Conservation (phyloP, 129 eudicot species). For the Escallonia herrerae region DNA sequence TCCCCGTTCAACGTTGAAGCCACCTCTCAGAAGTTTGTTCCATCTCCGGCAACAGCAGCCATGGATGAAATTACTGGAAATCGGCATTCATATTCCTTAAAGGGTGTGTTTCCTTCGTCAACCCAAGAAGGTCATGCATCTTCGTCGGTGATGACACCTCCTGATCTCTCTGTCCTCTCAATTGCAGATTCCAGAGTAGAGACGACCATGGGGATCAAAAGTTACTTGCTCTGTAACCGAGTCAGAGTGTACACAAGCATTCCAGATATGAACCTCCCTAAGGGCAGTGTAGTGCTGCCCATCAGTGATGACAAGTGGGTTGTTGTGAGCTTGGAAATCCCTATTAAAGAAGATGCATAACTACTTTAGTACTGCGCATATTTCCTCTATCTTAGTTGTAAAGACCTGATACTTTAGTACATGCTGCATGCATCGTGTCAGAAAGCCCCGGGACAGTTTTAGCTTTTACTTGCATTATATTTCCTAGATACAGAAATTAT, state of each 20-base stretch:
- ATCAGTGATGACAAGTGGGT: conserved; percentile 38
- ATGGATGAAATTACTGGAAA: neutral
- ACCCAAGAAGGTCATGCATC: neutral
- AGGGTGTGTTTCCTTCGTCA: neutral
- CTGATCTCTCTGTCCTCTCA: conserved; percentile 13
- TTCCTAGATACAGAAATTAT: no score
- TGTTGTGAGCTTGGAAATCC: conserved; percentile 40
- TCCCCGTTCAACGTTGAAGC: neutral
- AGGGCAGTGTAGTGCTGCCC: conserved; percentile 37
- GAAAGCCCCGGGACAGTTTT: neutral
- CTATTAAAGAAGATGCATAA: conserved; percentile 9
- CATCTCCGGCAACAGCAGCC: neutral
- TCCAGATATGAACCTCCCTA: conserved; percentile 35
- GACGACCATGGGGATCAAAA: conserved; percentile 3
- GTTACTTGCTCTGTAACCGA: conserved; percentile 39
- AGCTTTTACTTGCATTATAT: neutral
- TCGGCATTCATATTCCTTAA: neutral
- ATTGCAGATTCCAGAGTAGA: conserved; percentile 6
- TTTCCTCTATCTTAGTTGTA: neutral
- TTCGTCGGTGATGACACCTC: conserved; percentile 1
- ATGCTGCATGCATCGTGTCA: neutral
- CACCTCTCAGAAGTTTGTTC: neutral
- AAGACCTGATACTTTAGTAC: neutral
- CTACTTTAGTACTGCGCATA: neutral
- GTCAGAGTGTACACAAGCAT: conserved; percentile 37